Conservation (phyloP, 164 flowering plant genomes). For the Platanus orientalis region DNA sequence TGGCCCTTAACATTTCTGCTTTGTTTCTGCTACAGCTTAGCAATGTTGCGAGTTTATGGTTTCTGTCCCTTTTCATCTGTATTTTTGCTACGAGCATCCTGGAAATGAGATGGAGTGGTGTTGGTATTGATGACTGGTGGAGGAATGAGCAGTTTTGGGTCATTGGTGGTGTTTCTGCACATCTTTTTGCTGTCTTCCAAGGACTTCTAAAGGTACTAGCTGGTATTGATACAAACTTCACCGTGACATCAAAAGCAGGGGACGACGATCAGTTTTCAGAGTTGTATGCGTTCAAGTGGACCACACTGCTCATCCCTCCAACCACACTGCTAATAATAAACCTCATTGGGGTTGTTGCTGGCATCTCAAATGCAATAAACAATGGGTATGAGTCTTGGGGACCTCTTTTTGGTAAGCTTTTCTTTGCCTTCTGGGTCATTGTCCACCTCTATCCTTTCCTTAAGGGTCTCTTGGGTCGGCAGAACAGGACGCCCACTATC, state of each 20-base stretch:
- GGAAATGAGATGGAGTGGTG: constrained; percentile 73
- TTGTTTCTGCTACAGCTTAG: constrained; percentile 43
- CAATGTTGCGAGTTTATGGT: constrained; percentile 58
- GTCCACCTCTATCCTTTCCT: too few species aligned
- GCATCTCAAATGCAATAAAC: constrained; percentile 57
- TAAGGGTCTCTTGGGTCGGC: constrained; percentile 53
- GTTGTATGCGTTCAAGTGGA: constrained; percentile 62
- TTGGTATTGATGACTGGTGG: constrained; percentile 72
- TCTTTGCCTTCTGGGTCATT: too few species aligned
- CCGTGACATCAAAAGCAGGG: constrained; percentile 54
- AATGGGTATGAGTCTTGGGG: constrained; percentile 70
- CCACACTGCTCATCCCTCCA: too few species aligned
- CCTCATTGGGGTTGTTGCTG: constrained; percentile 61
- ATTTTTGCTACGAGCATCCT: constrained; percentile 51
- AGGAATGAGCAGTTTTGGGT: constrained; percentile 76
- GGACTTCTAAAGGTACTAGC: too few species aligned
- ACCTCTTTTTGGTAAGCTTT: too few species aligned
- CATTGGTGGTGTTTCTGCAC: constrained; percentile 64
- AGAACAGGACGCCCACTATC: constrained; percentile 58
- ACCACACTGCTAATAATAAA: too few species aligned
- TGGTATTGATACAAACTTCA: too few species aligned
- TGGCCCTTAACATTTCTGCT: neutral
- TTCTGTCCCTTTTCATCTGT: constrained; percentile 55
- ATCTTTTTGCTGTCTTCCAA: constrained; percentile 59
- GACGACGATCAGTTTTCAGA: constrained; percentile 53